phyloP scores from a whole-genome alignment of 192 early-diverging fungal genomes.

The Umbelopsis ramanniana region DNA sequence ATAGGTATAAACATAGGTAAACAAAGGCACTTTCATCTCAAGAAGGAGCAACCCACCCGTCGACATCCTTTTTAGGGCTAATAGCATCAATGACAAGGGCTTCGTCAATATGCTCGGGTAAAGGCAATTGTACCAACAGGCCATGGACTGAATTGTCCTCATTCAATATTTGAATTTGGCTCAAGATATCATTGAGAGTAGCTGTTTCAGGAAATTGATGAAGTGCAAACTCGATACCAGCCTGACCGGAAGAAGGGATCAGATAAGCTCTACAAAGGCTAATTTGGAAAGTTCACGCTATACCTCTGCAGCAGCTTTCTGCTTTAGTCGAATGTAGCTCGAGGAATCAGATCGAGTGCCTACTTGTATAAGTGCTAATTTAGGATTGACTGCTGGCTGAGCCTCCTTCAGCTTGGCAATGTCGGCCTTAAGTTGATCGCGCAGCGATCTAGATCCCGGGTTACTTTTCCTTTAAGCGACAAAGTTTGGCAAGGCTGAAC shows the following conservation, averaged over 20 bases:
- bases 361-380: slow-evolving; percentile 90
- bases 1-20: not conserved
- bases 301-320: slow-evolving; percentile 86
- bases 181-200: slow-evolving; percentile 73
- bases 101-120: slow-evolving; percentile 88
- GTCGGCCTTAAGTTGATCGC: slow-evolving; percentile 67
- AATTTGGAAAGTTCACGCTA: not conserved
- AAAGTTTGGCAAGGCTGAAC: not conserved
- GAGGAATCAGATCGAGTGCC: slow-evolving; percentile 93
- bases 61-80: slow-evolving; percentile 91
- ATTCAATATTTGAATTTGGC: slow-evolving; percentile 74
- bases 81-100: slow-evolving; percentile 83
- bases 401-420: slow-evolving; percentile 64
- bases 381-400: slow-evolving; percentile 78
- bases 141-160: slow-evolving; percentile 86
- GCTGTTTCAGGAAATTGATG: slow-evolving; percentile 67
- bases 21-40: not conserved
- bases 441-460: slow-evolving; percentile 62
- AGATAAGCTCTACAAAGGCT: not conserved
- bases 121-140: slow-evolving; percentile 93
- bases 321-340: slow-evolving; percentile 93
- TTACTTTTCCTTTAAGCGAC: not conserved
- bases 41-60: slow-evolving; percentile 66
- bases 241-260: slow-evolving; percentile 38
- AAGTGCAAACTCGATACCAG: slow-evolving; percentile 79